phyloP scores from a whole-genome alignment of 345 rosid species.

The Boechera retrofracta region DNA sequence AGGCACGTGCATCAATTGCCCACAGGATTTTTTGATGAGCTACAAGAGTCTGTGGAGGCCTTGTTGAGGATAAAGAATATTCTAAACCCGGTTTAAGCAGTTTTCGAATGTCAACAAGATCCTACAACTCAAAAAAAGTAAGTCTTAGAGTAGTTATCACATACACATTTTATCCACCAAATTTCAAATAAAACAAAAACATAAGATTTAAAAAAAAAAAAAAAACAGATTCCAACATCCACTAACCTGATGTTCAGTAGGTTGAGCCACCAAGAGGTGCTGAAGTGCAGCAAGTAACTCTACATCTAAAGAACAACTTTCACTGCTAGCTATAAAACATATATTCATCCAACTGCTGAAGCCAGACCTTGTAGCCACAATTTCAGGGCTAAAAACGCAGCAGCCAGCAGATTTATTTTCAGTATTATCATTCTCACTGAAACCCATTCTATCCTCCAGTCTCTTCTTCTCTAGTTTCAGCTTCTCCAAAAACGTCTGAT shows the following conservation, averaged over 20 bases:
- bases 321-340: conserved; percentile 57
- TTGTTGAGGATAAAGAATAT: conserved; percentile 64
- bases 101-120: conserved; percentile 46
- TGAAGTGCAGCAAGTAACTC: conserved; percentile 69
- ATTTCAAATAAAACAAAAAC: conserved; percentile 12
- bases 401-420: conserved; percentile 51
- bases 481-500: conserved; percentile 71
- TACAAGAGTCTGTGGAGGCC: conserved; percentile 80
- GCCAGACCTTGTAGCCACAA: conserved; percentile 55
- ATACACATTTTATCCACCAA: conserved; percentile 5
- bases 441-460: conserved; percentile 47
- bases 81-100: conserved; percentile 60
- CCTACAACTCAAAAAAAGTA: conserved; percentile 48
- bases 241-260: conserved; percentile 61
- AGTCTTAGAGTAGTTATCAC: conserved; percentile 24
- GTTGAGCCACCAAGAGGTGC: conserved; percentile 52
- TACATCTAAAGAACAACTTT: conserved; percentile 74
- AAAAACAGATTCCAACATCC: not conserved
- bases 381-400: conserved; percentile 62
- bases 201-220: not conserved
- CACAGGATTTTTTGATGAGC: conserved; percentile 82
- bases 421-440: conserved; percentile 37
- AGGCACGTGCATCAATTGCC: conserved; percentile 78
- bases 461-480: conserved; percentile 62
- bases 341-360: conserved; percentile 63